Percentiles rank a stretch among this genome's conserved stretches.
Evolutionary conservation across 2,329 filamentous ascomycete genomes (phyloP).

Genomic region (Claviceps humidiphila): DNA sequence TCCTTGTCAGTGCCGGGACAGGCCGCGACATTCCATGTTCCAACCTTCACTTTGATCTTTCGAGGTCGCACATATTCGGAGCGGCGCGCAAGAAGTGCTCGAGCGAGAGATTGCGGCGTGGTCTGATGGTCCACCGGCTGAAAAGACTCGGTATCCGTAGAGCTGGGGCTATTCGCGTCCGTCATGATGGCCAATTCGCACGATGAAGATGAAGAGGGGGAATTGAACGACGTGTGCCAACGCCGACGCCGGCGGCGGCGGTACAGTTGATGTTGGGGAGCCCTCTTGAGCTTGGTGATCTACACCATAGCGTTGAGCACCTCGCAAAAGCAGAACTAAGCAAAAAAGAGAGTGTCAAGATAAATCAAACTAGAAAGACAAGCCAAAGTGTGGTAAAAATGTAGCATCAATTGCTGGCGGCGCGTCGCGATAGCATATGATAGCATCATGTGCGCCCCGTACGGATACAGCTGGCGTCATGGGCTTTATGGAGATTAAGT

Average conservation of each 20-base stretch:
- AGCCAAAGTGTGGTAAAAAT: background rate
- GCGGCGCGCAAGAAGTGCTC: conserved; percentile 56
- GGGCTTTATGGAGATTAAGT: too few relatives aligned
- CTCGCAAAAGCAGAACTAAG: background rate
- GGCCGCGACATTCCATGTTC: conserved; percentile 88
- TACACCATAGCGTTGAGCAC: conserved; percentile 20
- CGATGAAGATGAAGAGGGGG: conserved; percentile 4
- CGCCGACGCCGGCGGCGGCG: conserved; percentile 11
- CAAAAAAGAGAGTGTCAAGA: background rate
- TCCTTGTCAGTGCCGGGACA: conserved; percentile 79
- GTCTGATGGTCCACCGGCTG: conserved; percentile 32
- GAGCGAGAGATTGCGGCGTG: conserved; percentile 45
- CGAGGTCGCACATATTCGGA: conserved; percentile 67
- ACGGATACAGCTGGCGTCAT: too few relatives aligned
- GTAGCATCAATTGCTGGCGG: background rate
- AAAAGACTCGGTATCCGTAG: conserved; percentile 20
- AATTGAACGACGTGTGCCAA: conserved; percentile 9
- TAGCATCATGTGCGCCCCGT: background rate
- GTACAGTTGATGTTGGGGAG: conserved; percentile 10
- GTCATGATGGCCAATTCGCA: conserved; percentile 12
- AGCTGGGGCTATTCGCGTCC: conserved; percentile 15
- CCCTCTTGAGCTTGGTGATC: conserved; percentile 12
- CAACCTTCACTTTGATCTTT: conserved; percentile 73
- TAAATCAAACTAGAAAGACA: background rate
- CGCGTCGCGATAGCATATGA: background rate